Conservation (phyloP, 2,329 filamentous ascomycete species). For the Teratosphaeriaceae sp. region DNA sequence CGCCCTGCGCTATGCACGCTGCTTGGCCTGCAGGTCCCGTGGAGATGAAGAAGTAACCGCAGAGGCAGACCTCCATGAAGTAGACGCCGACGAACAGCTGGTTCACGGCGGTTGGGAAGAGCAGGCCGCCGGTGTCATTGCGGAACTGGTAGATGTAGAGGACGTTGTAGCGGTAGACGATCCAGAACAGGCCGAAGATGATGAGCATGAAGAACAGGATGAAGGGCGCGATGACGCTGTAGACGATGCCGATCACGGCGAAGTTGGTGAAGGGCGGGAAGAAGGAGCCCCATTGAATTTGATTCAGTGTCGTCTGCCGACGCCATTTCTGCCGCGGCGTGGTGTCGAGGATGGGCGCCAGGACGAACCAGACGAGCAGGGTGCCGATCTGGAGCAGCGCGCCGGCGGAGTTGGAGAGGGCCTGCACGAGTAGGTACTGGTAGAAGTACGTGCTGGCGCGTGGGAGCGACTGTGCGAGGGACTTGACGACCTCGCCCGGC, state of each 20-base stretch:
- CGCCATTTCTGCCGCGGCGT: conserved; percentile 12
- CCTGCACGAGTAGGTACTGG: conserved; percentile 13
- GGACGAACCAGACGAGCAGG: conserved; percentile 9
- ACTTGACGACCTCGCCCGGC: conserved; percentile 4
- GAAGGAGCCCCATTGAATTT: conserved; percentile 7
- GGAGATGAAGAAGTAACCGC: conserved; percentile 83
- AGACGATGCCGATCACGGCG: conserved; percentile 44
- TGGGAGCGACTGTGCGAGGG: conserved; percentile 8
- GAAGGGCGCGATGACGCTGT: conserved; percentile 79
- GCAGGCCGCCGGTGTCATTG: conserved; percentile 82
- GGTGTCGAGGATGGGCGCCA: conserved; percentile 11
- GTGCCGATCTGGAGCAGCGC: conserved; percentile 10
- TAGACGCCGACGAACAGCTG: conserved; percentile 94
- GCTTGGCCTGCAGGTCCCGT: conserved; percentile 44
- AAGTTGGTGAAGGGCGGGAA: background rate
- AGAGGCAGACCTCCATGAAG: conserved; percentile 84
- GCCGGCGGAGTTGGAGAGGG: conserved; percentile 8
- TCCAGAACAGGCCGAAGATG: conserved; percentile 86
- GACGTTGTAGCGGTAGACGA: conserved; percentile 92
- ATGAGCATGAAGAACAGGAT: conserved; percentile 91
- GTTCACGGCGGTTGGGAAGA: conserved; percentile 90
- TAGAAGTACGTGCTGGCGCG: conserved; percentile 13
- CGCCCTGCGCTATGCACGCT: conserved; percentile 67
- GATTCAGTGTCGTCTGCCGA: conserved; percentile 10
- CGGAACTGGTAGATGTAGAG: conserved; percentile 88